Conservation (phyloP, 1,284 basidiomycete genomes). For the Hemileia vastatrix region DNA sequence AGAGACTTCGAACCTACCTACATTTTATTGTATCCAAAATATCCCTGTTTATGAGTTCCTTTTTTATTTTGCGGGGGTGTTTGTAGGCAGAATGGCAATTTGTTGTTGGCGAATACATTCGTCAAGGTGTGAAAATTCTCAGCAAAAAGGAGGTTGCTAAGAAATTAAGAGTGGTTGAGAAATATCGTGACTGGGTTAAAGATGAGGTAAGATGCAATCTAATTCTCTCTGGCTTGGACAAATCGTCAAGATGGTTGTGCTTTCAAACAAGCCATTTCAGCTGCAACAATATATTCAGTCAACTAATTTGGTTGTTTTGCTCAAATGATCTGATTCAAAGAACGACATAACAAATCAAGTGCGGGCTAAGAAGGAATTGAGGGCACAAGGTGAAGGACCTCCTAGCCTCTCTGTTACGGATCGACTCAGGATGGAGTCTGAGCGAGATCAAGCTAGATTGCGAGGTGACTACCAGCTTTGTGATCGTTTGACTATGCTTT, state of each 20-base stretch:
- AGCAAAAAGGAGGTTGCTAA: slow-evolving; percentile 15
- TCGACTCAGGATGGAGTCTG: slow-evolving; percentile 13
- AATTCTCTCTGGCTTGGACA: no score
- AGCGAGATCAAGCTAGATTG: slow-evolving; percentile 17
- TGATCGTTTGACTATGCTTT: slow-evolving; percentile 2
- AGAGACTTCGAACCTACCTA: not conserved
- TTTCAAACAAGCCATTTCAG: not conserved
- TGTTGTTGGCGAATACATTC: slow-evolving; percentile 16
- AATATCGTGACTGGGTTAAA: slow-evolving; percentile 21
- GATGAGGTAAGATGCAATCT: slow-evolving; percentile 15
- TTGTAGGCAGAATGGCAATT: slow-evolving; percentile 15
- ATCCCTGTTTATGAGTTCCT: not conserved
- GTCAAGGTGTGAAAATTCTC: slow-evolving; percentile 4
- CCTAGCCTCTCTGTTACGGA: slow-evolving; percentile 7
- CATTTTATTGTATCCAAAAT: not conserved
- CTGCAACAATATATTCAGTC: not conserved
- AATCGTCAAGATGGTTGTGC: not conserved
- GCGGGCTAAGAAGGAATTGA: slow-evolving; percentile 17
- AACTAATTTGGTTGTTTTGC: no score
- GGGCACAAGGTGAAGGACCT: slow-evolving; percentile 16
- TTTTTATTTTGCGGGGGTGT: not conserved
- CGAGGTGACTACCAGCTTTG: slow-evolving; percentile 3
- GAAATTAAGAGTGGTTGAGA: slow-evolving; percentile 12
- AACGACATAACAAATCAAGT: slow-evolving; percentile 17
- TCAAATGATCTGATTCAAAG: slow-evolving; percentile 6